Percentiles rank a stretch among this genome's conserved stretches.
phyloP scores from a whole-genome alignment of 1,139 yeast genomes.

The Insectozyma bohioensis region DNA sequence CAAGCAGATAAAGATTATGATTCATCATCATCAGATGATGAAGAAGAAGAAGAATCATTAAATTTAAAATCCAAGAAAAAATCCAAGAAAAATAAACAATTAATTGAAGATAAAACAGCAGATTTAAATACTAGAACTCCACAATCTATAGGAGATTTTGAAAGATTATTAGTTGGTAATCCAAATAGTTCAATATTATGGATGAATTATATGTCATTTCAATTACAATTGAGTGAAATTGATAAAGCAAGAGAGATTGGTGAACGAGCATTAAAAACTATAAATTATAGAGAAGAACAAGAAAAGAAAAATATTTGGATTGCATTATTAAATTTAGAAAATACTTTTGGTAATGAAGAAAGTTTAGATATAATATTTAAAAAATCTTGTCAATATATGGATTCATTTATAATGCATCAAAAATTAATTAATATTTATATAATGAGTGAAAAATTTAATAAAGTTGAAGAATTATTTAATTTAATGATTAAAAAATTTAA shows the following conservation, averaged over 20 bases:
- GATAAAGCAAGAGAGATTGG: slow-evolving; percentile 95
- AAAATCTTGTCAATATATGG: slow-evolving; percentile 89
- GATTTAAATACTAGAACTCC: slow-evolving; percentile 85
- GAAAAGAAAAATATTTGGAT: slow-evolving; percentile 96
- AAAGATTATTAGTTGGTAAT: slow-evolving; percentile 83
- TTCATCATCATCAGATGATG: slow-evolving; percentile 54
- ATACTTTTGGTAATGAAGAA: slow-evolving; percentile 86
- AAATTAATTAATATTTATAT: slow-evolving; percentile 74
- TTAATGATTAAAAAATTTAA: slow-evolving; percentile 81
- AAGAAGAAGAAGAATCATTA: slow-evolving; percentile 30
- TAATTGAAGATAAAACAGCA: slow-evolving; percentile 76
- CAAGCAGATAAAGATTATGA: slow-evolving; percentile 60
- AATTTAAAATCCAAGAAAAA: slow-evolving; percentile 37
- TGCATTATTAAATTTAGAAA: slow-evolving; percentile 90
- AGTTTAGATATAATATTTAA: slow-evolving; percentile 77
- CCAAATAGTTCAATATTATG: slow-evolving; percentile 93
- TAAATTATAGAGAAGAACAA: slow-evolving; percentile 86
- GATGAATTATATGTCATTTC: slow-evolving; percentile 99
- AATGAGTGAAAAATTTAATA: slow-evolving; percentile 66
- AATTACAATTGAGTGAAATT: slow-evolving; percentile 86
- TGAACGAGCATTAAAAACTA: slow-evolving; percentile 87
- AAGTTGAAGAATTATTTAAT: slow-evolving; percentile 70
- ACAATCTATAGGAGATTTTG: slow-evolving; percentile 88
- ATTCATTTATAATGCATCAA: slow-evolving; percentile 75
- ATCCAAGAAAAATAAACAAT: slow-evolving; percentile 42